Conservation (phyloP, 1,139 yeast genomes). For the Magnusiomyces suaveolens region DNA sequence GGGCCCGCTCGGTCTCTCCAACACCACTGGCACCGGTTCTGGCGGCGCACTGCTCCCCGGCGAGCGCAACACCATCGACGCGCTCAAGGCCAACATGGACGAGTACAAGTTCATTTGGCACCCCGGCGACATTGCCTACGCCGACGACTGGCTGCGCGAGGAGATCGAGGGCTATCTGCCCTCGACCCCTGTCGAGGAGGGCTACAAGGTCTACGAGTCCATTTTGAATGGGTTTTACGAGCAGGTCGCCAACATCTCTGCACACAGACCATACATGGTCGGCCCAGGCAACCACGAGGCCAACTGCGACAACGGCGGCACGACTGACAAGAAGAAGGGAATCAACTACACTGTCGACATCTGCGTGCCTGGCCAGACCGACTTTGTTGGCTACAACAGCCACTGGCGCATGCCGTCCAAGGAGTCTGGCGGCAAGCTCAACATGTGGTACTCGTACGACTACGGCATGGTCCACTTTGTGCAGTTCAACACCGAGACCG, state of each 20-base stretch:
- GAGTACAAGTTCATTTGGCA: constrained; percentile 26
- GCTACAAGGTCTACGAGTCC: constrained; percentile 19
- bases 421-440: constrained; percentile 21
- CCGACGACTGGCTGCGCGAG: constrained; percentile 27
- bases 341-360: constrained; percentile 16
- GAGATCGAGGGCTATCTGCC: constrained; percentile 19
- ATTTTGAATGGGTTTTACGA: constrained; percentile 23
- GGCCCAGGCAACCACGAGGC: constrained; percentile 29
- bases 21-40: constrained; percentile 14
- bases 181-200: constrained; percentile 12
- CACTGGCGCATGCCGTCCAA: constrained; percentile 25
- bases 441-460: constrained; percentile 30
- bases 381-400: constrained; percentile 23
- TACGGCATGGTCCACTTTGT: constrained; percentile 29
- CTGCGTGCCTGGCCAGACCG: constrained; percentile 22
- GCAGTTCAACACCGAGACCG: constrained; percentile 28
- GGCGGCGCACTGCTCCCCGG: constrained; percentile 18
- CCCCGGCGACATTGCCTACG: constrained; percentile 28
- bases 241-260: constrained; percentile 21
- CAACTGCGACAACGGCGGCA: constrained; percentile 25
- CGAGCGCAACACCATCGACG: constrained; percentile 22
- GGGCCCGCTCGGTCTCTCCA: constrained; percentile 23
- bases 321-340: constrained; percentile 8
- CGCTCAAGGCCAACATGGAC: constrained; percentile 18
- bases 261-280: constrained; percentile 25